Evolutionary conservation across 495 filamentous ascomycete genomes (phyloP), one percentile per base, ranked within the genome.

Genomic region (Beverwykella pulmonaria): DNA sequence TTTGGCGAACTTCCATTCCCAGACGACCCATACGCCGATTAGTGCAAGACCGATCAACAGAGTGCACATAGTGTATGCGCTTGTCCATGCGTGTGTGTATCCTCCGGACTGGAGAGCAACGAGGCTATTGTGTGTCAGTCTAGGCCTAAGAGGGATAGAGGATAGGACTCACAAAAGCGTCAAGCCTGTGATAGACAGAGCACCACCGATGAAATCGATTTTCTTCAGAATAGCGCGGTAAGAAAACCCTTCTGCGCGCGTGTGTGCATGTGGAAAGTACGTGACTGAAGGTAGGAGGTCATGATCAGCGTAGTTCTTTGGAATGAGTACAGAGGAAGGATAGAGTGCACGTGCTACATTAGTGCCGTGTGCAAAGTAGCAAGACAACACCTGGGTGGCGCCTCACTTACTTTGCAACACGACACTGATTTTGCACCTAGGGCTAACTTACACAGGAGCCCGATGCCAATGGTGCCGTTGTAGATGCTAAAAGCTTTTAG

Each of bases 21-120:
- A 82, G 1, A 89, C 25, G 67, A 84, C 75, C 71, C 92, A 94
- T 36, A 88, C 60, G 8, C 61, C 77, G 59, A 84, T 81, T 15
- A 82, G 81, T 12, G 87, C 46, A 29, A 88, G 41, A 14, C 92
- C 91, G 65, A 93, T 91, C 29, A 93, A 78, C 59, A 96, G 82
- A 25, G 93, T 80, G 75, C 90, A 92, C 55, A 96, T 79, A 46
- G 93, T 89, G 0, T 82, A 87, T 0, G 88, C 77, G 0, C 90
- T 93, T 55, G 69, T 70, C 92, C 92, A 96, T 12, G 90, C 87
- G 63, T 84, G 82, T 19, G 80, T 82, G 36, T 89, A 81, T 29
- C 92, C 92, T 19, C 73, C 73, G 4, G 65, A 39, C 59, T 73
- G 68, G 4, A 75, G 66, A 17, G 68, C 73, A 30, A 75, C 63